Conservation (phyloP, 306 rosid species). For the Sicyos baderoa region DNA sequence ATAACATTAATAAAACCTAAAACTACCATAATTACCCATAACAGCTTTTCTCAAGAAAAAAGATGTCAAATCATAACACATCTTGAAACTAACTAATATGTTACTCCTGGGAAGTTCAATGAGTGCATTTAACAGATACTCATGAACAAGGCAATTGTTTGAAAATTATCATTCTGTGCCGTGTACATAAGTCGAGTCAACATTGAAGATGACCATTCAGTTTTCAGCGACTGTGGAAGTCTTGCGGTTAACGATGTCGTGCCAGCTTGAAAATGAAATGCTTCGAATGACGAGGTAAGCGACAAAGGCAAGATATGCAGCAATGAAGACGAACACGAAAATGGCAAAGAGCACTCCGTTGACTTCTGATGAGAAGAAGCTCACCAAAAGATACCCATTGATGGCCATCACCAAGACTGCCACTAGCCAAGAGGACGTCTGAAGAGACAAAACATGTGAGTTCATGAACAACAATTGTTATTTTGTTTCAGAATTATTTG, state of each 20-base stretch:
- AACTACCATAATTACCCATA: not conserved
- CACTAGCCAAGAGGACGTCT: constrained; percentile 76
- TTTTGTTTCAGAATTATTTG: not conserved
- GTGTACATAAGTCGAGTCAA: not conserved
- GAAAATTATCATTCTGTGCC: not conserved
- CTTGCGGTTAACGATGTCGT: constrained; percentile 30
- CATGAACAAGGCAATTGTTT: not conserved
- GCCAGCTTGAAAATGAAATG: constrained; percentile 42
- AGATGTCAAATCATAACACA: not conserved
- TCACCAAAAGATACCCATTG: constrained; percentile 78
- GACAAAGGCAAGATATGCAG: constrained; percentile 62
- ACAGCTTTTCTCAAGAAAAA: not conserved
- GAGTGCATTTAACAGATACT: not conserved
- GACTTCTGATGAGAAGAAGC: constrained; percentile 69
- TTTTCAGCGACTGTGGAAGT: constrained; percentile 24
- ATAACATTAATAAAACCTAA: not conserved
- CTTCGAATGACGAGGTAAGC: constrained; percentile 53
- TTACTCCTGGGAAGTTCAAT: not conserved
- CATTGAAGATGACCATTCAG: constrained; percentile 28
- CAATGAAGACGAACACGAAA: constrained; percentile 33
- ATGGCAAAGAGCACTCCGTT: constrained; percentile 36
- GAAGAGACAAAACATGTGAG: constrained; percentile 13
- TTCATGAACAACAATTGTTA: not conserved
- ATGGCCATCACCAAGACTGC: constrained; percentile 84
- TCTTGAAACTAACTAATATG: no score